Base-by-base conservation (phyloP, 2,329 filamentous ascomycete species). In the Neofusicoccum sp. region DNA sequence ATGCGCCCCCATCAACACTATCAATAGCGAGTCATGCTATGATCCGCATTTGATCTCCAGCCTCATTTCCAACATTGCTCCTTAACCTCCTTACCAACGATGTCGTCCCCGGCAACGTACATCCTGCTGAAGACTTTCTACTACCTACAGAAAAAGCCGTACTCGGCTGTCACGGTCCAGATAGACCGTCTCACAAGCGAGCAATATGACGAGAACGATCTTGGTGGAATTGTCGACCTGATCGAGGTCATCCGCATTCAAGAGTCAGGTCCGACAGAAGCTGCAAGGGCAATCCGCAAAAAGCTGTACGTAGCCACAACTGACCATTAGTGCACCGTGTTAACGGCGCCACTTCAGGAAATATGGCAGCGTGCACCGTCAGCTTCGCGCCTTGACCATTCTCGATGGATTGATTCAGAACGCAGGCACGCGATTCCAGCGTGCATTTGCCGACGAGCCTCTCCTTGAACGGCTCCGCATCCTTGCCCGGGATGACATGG, bases 371-470 rank as follows among this genome's bases (percentile, higher is more conserved):
- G 83, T 90, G n/a, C 93, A 98, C 75, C 89, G 92, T 53, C 95
- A 99, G 75, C 82, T 98, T 34, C 86, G 95, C 62, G 90, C 95
- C 36, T 84, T 99, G 24, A 89, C 89, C 9, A 88, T 99, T 53
- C 84, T 99, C 1, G 95, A 99, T 73, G 93, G 90, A 43, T 82
- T 99, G 40, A 95, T 99, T 63, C 91, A 97, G 71, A 99, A 99
- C 78, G 93, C 92, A 2, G 93, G 93, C 1, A 82, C 89, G 11
- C 86, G 89, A 11, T 97, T 98, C 71, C 90, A 97, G 75, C 86
- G 90, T 51, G 84, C 85, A 14, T 96, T 98, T 73, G 90, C 88
- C 8, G 93, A 99, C 69, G 93, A 97, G 72, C 90, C 93, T 31
- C 80, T 99, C 40, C 84, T 99, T 2, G 95, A 99, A 76, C 89